Conservation (phyloP, 225 moss, liverwort and hornwort species). For the Sphagnum tenellum region DNA sequence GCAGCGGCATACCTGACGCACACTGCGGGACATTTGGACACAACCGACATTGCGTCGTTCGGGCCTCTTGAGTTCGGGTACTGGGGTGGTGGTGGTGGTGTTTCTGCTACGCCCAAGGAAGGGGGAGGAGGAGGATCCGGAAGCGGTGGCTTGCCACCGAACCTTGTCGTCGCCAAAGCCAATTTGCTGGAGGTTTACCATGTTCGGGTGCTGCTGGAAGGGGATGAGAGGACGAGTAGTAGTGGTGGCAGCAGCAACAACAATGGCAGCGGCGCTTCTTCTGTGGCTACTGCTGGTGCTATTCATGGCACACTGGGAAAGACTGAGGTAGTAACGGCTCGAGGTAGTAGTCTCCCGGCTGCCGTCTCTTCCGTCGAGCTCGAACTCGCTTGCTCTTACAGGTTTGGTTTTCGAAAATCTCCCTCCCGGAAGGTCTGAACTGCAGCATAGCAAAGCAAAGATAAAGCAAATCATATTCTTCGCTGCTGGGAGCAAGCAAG, state of each 20-base stretch:
- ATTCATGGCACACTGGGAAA: conserved; percentile 26
- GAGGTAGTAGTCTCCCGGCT: conserved; percentile 71
- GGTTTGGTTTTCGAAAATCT: conserved; percentile 10
- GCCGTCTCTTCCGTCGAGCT: conserved; percentile 89
- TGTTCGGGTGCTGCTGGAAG: conserved; percentile 64
- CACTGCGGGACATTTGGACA: conserved; percentile 58
- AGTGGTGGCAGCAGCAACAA: no score
- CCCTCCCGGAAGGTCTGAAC: no score
- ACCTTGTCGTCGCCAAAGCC: conserved; percentile 85
- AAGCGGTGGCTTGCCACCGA: conserved; percentile 54
- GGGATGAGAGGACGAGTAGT: conserved; percentile 24
- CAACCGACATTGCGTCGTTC: conserved; percentile 17
- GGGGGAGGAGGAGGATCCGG: conserved; percentile 14
- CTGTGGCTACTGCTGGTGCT: not conserved
- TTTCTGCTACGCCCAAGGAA: conserved; percentile 26
- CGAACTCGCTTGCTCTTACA: conserved; percentile 86
- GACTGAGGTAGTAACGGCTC: conserved; percentile 57
- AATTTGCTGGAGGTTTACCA: conserved; percentile 86
- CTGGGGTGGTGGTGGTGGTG: conserved; percentile 46
- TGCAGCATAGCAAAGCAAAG: no score
- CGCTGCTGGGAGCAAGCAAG: no score
- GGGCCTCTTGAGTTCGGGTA: conserved; percentile 31
- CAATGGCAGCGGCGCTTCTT: no score
- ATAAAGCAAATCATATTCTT: no score
- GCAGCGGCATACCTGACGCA: conserved; percentile 95